Evolutionary conservation across 148 eudicot species (phyloP).

Genomic region (Pharnaceum exiguum): DNA sequence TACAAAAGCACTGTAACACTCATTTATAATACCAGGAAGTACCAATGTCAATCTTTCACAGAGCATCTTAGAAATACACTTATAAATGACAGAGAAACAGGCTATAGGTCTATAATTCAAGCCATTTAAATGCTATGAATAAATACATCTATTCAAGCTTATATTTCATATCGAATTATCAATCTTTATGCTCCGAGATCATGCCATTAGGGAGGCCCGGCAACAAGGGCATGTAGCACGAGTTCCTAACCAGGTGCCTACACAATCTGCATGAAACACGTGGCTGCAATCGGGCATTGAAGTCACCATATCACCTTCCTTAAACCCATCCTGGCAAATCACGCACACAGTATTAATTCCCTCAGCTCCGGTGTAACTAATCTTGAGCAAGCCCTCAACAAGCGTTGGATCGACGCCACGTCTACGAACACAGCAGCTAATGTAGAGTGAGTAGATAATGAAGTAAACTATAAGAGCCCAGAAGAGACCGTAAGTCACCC

Average conservation of each 20-base stretch:
- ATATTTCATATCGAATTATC: no score
- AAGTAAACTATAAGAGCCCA: no score
- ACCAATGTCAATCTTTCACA: not conserved
- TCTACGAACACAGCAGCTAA: no score
- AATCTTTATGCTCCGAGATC: no score
- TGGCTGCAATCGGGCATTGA: slow-evolving; percentile 19
- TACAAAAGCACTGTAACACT: not conserved
- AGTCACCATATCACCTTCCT: slow-evolving; percentile 13
- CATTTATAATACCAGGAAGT: not conserved
- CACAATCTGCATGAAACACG: slow-evolving; percentile 19
- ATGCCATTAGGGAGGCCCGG: slow-evolving; percentile 11
- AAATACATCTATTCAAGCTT: no score
- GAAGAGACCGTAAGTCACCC: no score
- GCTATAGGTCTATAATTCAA: not conserved
- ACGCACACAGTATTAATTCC: no score
- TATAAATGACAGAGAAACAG: not conserved
- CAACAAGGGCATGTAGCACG: slow-evolving; percentile 26
- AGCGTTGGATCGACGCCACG: no score
- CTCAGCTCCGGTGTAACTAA: no score
- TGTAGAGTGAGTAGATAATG: no score
- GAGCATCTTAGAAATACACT: not conserved
- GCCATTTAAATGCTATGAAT: no score
- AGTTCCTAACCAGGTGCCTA: slow-evolving; percentile 11
- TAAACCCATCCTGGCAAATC: slow-evolving; percentile 21
- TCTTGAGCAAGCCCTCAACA: no score